Evolutionary conservation across 164 flowering plant genomes (phyloP), one percentile per base, ranked within the genome.

Genomic region (Pachysandra terminalis): DNA sequence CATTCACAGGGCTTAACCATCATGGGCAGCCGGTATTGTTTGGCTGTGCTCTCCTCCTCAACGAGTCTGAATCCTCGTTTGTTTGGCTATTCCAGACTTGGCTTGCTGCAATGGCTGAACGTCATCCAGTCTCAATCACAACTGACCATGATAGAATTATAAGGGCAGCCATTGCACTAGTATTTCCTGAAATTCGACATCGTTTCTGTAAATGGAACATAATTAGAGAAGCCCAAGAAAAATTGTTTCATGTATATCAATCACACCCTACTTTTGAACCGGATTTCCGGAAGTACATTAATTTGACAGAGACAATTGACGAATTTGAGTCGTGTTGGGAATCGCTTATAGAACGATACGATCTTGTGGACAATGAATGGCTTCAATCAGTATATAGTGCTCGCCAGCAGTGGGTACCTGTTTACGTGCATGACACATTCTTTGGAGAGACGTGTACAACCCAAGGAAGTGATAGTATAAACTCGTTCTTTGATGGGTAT

Each of bases 381-480:
- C 83, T 86, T 66, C 81, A 71, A 53, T 77, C 78, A 9, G 69
- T 86, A 78, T 86, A 84, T 61, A 59, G 53, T 67, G 75, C 57
- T 28, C 85, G 85, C 16, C 77, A 75, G 19, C 85, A 84, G 19
- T 86, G 87, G 90, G 87, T 84, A 3, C 90, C 90, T 1, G 85
- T 80, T 68, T 86, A 71, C 62, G 54, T 84, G 45, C 75, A 81
- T 28, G 87, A 79, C 60, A 68, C 83, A 6, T 86, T 86, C 63
- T 84, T 86, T 66, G 90, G 84, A 23, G 87, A 82, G 49, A 70
- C 80, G 72, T 77, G 69, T 21, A 28, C 55, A 32, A 61, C 69
- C 13, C 78, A 78, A 51, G 74, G 75, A 32, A 70, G 69, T 70
- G 80, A 79, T 60, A 71, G 45, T 55, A 51, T 75, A 53, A 77